phyloP scores from a whole-genome alignment of 2,329 filamentous ascomycete species.

The Neophaeococcomyces aloes region DNA sequence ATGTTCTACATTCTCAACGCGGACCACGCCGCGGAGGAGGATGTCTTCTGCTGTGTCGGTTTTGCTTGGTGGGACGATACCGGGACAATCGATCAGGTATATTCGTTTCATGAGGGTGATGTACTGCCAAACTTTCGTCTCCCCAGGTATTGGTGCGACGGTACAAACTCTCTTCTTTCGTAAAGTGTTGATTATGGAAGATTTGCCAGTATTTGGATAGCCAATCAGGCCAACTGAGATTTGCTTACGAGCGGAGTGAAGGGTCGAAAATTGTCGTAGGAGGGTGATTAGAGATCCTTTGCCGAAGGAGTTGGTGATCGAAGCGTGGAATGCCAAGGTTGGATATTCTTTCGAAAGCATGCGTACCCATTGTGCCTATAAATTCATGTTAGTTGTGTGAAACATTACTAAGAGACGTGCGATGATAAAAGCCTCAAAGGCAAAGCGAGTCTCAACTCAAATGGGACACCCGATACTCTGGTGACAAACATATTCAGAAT shows the following conservation, averaged over 20 bases:
- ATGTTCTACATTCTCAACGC: slow-evolving; percentile 92
- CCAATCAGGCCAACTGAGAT: slow-evolving; percentile 83
- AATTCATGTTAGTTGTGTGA: slow-evolving; percentile 59
- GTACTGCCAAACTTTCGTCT: slow-evolving; percentile 98
- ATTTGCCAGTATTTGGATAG: slow-evolving; percentile 92
- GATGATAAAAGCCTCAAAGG: slow-evolving; percentile 48
- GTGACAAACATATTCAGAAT: slow-evolving; percentile 74
- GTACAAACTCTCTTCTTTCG: slow-evolving; percentile 89
- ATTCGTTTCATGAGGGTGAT: slow-evolving; percentile 92
- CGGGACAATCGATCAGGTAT: slow-evolving; percentile 91
- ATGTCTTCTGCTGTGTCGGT: slow-evolving; percentile 79
- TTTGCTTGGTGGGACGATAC: slow-evolving; percentile 82
- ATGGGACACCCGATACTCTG: slow-evolving; percentile 72
- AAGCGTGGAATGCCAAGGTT: slow-evolving; percentile 88
- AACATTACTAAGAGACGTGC: slow-evolving; percentile 98
- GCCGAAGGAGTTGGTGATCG: slow-evolving; percentile 90
- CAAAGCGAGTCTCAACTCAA: slow-evolving; percentile 91
- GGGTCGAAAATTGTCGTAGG: slow-evolving; percentile 78
- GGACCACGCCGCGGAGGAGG: slow-evolving; percentile 77
- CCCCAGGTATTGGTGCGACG: slow-evolving; percentile 87
- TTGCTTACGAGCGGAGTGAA: slow-evolving; percentile 86
- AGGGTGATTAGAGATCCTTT: slow-evolving; percentile 90
- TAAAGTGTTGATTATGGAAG: slow-evolving; percentile 91
- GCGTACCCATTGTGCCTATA: slow-evolving; percentile 85
- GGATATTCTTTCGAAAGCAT: slow-evolving; percentile 81